Percentiles rank a stretch among this genome's conserved stretches.
Evolutionary conservation across 2,329 filamentous ascomycete species (phyloP).

Genomic region (Leptographium wingfieldii): DNA sequence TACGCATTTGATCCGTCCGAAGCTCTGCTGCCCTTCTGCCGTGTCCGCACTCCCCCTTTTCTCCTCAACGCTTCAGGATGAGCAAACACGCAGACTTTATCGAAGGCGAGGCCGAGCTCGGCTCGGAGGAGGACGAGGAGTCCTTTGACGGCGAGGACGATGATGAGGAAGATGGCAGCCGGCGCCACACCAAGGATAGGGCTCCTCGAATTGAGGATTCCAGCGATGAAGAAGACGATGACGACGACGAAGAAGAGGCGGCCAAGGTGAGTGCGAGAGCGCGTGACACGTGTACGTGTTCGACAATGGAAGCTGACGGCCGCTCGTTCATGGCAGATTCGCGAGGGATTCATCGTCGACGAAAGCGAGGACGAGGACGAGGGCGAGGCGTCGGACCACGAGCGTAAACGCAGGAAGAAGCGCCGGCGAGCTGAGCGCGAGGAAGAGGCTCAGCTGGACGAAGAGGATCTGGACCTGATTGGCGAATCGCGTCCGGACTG

Average conservation of each 20-base stretch:
- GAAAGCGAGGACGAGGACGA: conserved; percentile 73
- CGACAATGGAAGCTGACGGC: conserved; percentile 13
- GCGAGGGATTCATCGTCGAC: conserved; percentile 91
- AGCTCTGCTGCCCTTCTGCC: background rate
- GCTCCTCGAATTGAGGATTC: conserved; percentile 57
- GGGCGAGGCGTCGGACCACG: conserved; percentile 40
- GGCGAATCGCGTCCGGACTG: conserved; percentile 66
- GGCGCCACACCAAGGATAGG: conserved; percentile 28
- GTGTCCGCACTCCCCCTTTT: background rate
- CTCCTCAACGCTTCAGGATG: conserved; percentile 31
- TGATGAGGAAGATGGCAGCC: conserved; percentile 57
- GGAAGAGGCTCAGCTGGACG: conserved; percentile 80
- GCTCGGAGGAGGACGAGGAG: conserved; percentile 74
- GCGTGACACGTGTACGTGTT: too few relatives aligned
- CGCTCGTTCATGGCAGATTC: conserved; percentile 43
- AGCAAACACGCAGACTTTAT: conserved; percentile 61
- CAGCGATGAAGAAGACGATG: conserved; percentile 83
- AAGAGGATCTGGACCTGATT: conserved; percentile 92
- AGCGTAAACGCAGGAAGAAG: conserved; percentile 58
- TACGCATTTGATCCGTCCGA: background rate
- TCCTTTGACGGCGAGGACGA: conserved; percentile 69
- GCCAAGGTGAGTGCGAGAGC: conserved; percentile 42
- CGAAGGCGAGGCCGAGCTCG: conserved; percentile 73
- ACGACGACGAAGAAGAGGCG: conserved; percentile 79
- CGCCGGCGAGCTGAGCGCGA: conserved; percentile 64